Evolutionary conservation across 2,329 filamentous ascomycete species (phyloP).

Genomic region (Ophiostoma himal-ulmi): DNA sequence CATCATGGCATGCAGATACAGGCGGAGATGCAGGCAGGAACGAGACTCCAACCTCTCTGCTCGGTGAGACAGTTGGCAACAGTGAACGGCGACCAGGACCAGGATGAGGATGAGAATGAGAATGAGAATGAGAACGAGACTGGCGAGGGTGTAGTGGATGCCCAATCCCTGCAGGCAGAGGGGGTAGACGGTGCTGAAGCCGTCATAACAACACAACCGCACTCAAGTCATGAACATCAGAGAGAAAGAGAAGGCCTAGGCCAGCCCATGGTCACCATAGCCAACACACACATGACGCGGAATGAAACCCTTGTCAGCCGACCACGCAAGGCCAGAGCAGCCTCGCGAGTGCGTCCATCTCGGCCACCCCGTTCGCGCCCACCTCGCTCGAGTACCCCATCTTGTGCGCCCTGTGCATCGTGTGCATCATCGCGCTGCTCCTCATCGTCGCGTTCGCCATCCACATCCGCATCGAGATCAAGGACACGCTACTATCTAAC

Average conservation of each 20-base stretch:
- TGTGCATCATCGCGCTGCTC: conserved; percentile 1
- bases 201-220: not conserved
- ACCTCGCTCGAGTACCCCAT: not conserved
- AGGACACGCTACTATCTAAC: not conserved
- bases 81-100: not conserved
- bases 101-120: not conserved
- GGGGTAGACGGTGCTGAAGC: not conserved
- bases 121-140: not conserved
- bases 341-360: not conserved
- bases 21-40: not conserved
- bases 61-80: not conserved
- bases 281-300: not conserved
- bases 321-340: not conserved
- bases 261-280: not conserved
- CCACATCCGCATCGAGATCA: not conserved
- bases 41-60: not conserved
- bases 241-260: not conserved
- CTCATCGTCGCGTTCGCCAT: not conserved
- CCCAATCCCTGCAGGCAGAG: not conserved
- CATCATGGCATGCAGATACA: not conserved
- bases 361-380: not conserved
- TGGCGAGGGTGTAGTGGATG: not conserved
- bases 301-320: not conserved
- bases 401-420: not conserved
- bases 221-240: not conserved